A percentile compares a stretch with the other conserved stretches of the same genome.
Evolutionary conservation across 2,329 filamentous ascomycete genomes (phyloP).

Genomic region (Cercospora canescens): DNA sequence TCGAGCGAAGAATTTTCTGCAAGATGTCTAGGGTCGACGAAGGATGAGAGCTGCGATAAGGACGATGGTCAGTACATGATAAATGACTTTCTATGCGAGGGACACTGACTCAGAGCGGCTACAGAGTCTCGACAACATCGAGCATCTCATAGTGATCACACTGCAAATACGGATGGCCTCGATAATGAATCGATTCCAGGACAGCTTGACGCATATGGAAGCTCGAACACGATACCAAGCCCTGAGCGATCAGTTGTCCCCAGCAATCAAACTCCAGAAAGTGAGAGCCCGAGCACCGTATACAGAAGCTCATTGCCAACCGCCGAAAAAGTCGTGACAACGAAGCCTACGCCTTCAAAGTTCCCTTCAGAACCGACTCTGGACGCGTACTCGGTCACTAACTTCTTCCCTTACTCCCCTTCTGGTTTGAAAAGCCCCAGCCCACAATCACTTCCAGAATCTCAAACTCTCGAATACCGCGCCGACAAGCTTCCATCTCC

Average conservation of each 20-base stretch:
- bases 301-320: background rate
- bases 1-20: background rate
- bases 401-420: constrained; percentile 1
- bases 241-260: background rate
- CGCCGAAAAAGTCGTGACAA: background rate
- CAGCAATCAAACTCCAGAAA: background rate
- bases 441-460: background rate
- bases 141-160: background rate
- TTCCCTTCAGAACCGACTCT: background rate
- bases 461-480: background rate
- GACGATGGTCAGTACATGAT: background rate
- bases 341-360: background rate
- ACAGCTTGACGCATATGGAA: background rate
- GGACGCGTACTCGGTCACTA: background rate
- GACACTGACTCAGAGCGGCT: background rate
- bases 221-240: background rate
- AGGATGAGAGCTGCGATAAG: background rate
- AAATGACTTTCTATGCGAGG: background rate
- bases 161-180: background rate
- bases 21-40: background rate
- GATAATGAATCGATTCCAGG: background rate
- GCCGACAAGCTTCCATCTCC: background rate
- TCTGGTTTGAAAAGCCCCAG: background rate
- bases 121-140: background rate
- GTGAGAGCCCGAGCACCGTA: background rate